A percentile compares a stretch with the other conserved stretches of the same genome.
Evolutionary conservation across 305 asterid species (phyloP).

Genomic region (Fraxinus sp.): DNA sequence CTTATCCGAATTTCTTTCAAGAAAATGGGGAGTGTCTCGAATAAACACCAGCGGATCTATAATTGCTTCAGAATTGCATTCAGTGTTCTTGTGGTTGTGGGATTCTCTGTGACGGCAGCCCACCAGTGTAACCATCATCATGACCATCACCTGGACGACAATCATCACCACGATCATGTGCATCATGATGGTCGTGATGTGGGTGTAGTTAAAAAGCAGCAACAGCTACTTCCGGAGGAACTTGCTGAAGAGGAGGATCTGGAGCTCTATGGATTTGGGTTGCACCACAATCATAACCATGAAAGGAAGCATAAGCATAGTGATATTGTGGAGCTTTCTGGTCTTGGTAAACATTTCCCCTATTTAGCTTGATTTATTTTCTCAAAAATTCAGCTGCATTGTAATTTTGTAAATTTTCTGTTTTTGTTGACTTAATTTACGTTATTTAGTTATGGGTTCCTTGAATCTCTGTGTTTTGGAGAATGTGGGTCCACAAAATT

Average conservation of each 20-base stretch:
- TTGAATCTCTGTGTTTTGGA: neutral
- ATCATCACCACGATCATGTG: conserved; percentile 31
- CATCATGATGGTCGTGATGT: conserved; percentile 32
- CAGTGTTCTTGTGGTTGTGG: conserved; percentile 33
- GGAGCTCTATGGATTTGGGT: conserved; percentile 57
- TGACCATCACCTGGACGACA: neutral
- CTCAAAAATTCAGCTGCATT: neutral
- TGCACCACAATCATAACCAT: conserved; percentile 30
- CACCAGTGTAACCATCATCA: conserved; percentile 54
- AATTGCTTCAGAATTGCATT: conserved; percentile 1
- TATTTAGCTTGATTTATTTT: neutral
- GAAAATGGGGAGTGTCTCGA: conserved; percentile 27
- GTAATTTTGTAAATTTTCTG: neutral
- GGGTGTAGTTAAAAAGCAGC: conserved; percentile 28
- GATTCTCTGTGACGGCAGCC: conserved; percentile 47
- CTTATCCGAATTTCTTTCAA: conserved; percentile 2
- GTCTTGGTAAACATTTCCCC: conserved; percentile 50
- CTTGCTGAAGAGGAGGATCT: conserved; percentile 95
- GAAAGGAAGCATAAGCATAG: conserved; percentile 22
- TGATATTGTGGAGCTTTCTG: conserved; percentile 53
- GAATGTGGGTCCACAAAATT: neutral
- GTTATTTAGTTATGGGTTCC: neutral
- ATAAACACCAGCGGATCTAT: conserved; percentile 41
- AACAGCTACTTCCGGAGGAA: conserved; percentile 71
- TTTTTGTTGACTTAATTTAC: neutral